Base-by-base conservation (phyloP, 805 yeast genomes). In the Starmerella sp. region DNA sequence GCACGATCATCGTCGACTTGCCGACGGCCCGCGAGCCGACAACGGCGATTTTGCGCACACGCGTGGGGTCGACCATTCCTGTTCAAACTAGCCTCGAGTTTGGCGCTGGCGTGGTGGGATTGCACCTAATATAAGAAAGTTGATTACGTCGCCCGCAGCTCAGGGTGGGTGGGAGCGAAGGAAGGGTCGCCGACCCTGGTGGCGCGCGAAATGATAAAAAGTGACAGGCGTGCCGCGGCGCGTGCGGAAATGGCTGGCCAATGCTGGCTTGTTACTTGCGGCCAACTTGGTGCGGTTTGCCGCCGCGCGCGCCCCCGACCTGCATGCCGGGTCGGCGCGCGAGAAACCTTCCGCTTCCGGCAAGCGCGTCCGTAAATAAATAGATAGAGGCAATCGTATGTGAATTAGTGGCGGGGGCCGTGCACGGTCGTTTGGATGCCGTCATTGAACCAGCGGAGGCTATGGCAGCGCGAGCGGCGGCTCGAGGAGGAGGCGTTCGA, bases 11-110 rank as follows among this genome's bases (percentile, higher is more conserved):
- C 1, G 95, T 83, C 34, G 95, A 86, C 70, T 89, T 83, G 11
- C 83, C 96, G 29, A 88, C 96, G 38, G 90, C 84, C 51, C 95
- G 76, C 17, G 93, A 81, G 43, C 96, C 96, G 22, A 87, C 87
- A 17, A 89, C 84, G 13, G 95, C 95, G 54, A 89, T 77, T 66
- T 85, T 86, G 57, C 95, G 62, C 15, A 63, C 65, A 31, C 64
- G 49, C 9, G 65, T 62, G 6, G 66, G 62, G 51, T 63, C 66
- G 13, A 59, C 65, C 66, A 63, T 63, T 17, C 28, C 28, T 32
- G 15, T 22, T n/a, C 4, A 2, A n/a, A 6, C 14, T 4, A 6
- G n/a, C n/a, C 38, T 36, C 38, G 7, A 13, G n/a, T 36, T 36
- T 14, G 38, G n/a, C 38, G 9, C 13, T 14, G 38, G 6, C 41